phyloP scores from a whole-genome alignment of 257 asterid genomes.

The Cinchona pubescens region DNA sequence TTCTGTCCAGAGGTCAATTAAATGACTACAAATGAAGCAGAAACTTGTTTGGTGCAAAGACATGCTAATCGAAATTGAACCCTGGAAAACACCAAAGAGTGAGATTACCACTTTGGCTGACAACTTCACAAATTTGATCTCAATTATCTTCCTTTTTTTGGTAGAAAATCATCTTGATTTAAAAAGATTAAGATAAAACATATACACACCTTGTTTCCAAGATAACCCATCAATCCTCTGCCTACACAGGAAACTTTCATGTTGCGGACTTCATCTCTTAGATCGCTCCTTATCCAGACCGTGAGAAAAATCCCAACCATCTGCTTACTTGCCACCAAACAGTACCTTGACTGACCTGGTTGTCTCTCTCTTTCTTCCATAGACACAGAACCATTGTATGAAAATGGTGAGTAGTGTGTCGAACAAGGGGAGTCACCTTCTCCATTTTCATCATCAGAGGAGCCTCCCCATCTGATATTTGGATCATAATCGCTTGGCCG shows the following conservation, averaged over 20 bases:
- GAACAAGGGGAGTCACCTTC: conserved; percentile 51
- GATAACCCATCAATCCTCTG: conserved; percentile 98
- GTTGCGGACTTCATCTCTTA: conserved; percentile 65
- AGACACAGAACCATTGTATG: conserved; percentile 37
- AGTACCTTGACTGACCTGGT: conserved; percentile 55
- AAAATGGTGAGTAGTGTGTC: conserved; percentile 43
- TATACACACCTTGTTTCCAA: conserved; percentile 81
- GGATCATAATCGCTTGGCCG: conserved; percentile 58
- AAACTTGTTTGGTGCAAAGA: conserved; percentile 97
- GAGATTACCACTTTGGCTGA: conserved; percentile 14
- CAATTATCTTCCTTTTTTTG: too few relatives aligned
- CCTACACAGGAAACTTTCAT: conserved; percentile 96
- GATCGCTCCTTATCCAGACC: conserved; percentile 76
- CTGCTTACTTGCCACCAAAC: conserved; percentile 90
- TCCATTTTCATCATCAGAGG: conserved; percentile 61
- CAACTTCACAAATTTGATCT: neutral
- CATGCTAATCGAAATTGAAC: conserved; percentile 97
- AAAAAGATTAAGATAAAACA: conserved; percentile 14
- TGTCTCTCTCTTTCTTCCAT: conserved; percentile 58
- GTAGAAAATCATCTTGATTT: too few relatives aligned
- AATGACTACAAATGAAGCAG: conserved; percentile 93
- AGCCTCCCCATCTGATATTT: conserved; percentile 57
- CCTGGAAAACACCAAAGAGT: conserved; percentile 49
- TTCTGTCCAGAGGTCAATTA: conserved; percentile 98
- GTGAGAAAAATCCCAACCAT: conserved; percentile 97